Evolutionary conservation across 2,329 filamentous ascomycete genomes (phyloP).

Genomic region (Esteya vermicola): DNA sequence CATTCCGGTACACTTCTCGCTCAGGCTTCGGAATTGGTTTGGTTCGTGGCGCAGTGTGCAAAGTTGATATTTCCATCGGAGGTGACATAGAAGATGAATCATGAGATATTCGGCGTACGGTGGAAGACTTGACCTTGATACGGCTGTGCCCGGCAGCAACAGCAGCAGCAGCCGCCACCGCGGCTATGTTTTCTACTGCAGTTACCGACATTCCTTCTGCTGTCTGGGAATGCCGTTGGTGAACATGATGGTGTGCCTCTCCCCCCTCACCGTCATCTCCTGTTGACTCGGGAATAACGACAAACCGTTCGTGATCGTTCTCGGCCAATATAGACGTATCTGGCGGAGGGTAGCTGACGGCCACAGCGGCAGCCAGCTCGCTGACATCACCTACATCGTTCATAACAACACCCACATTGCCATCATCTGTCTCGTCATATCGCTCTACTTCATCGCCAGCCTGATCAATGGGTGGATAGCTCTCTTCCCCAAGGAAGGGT

Average conservation of each 20-base stretch:
- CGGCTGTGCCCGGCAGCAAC: not conserved
- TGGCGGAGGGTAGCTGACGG: slow-evolving; percentile 8
- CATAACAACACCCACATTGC: slow-evolving; percentile 4
- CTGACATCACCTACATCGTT: slow-evolving; percentile 8
- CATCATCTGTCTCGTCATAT: slow-evolving; percentile 8
- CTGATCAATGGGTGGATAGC: slow-evolving; percentile 13
- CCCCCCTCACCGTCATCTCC: not conserved
- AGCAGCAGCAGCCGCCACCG: slow-evolving; percentile 5
- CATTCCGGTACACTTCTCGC: slow-evolving; percentile 44
- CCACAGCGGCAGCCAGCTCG: slow-evolving; percentile 9
- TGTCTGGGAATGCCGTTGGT: not conserved
- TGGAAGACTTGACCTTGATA: not conserved
- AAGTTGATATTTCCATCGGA: too few relatives aligned
- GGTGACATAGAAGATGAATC: slow-evolving; percentile 3
- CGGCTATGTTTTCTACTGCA: slow-evolving; percentile 3
- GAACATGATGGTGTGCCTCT: not conserved
- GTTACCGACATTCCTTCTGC: too few relatives aligned
- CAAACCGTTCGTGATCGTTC: slow-evolving; percentile 7
- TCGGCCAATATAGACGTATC: slow-evolving; percentile 9
- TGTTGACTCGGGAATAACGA: slow-evolving; percentile 4
- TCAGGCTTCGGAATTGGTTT: slow-evolving; percentile 46
- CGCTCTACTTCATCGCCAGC: slow-evolving; percentile 10
- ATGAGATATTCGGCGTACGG: slow-evolving; percentile 1
- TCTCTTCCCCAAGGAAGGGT: slow-evolving; percentile 10
- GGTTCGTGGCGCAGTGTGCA: slow-evolving; percentile 20